Base-by-base conservation (phyloP, 1,139 yeast genomes). In the Lodderomyces theae region DNA sequence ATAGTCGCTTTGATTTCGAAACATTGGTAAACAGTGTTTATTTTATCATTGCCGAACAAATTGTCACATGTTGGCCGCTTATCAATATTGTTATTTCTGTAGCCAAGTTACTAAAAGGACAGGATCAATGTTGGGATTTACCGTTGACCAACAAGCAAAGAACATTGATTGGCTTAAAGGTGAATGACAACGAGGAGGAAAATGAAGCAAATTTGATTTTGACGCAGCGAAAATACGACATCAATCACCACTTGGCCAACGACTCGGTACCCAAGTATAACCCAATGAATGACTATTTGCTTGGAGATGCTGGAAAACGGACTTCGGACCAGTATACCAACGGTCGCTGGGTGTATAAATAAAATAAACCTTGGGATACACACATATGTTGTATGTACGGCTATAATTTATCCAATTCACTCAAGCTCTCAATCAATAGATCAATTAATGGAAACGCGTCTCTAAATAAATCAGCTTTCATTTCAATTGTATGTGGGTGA, bases 381-480 rank as follows among this genome's bases (percentile, higher is more conserved):
- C 10, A 26, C 25, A 9, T 9, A 31, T 18, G 18, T 35, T 3
- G 36, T 12, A 4, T 25, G 8, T 25, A 18, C 10, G 18, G 10
- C 25, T 49, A 52, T 35, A 54, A 40, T 22, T 49, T 51, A 37
- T 63, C 64, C 42, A 71, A 55, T 40, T 68, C 70, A 36, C 62
- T 64, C 41, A 72, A 56, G 38, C 65, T 69, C 33, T 61, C 67
- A 16, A 72, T 61, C 40, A 72, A 55, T 34, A 56, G 61, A 43
- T 71, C 74, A 22, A 72, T 72, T 22, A 63, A 76, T 1, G 74
- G 68, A 44, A 71, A 71, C 32, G 64, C 67, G 1, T 57, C 50
- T 40, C 79, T 74, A 46, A 85, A 73, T 41, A 79, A 60, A 28
- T 61, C 62, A 18, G 80, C 75, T 55, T 85, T 84, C 39, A 81